Base-by-base conservation (phyloP, 345 rosid species). In the Dipteronia dyeriana region DNA sequence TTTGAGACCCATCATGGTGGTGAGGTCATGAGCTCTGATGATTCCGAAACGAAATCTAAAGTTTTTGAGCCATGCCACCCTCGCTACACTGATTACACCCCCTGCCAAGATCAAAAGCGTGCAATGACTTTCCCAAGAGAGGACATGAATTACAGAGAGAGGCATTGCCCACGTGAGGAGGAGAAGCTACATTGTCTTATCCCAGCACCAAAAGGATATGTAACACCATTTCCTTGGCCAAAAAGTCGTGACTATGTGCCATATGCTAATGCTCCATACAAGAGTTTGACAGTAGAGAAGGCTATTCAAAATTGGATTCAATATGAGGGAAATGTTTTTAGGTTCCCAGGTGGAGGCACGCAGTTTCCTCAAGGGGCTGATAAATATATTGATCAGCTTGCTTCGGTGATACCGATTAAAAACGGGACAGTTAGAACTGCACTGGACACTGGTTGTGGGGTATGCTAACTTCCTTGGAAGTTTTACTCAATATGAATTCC, bases 221-320 rank as follows among this genome's bases (percentile, higher is more conserved):
- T 94, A 2, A 94, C 97, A 12, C 99, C 99, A 3, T 97, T 97
- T 79, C 87, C 96, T 19, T 97, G 99, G 99, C 99, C 99, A 1
- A 97, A 94, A 89, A 97, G 99, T 80, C 90, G 99, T 63, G 98
- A 97, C 22, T 97, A 92, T 31, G 99, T 97, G 12, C 99, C 98
- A 26, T 97, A 83, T 84, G 99, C 97, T 34, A 97, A 97, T 88
- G 99, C 99, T 0, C 99, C 99, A 2, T 94, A 94, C 66, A 97
- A 97, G 85, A 92, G 95, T 78, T 91, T 97, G 87, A 97, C 99
- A 0, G 98, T 97, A 71, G 98, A 97, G 87, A 97, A 97, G 85
- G 99, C 99, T 70, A 92, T 94, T 77, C 99, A 97, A 89, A 97
- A 97, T 66, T 97, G 99, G 99, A 90, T 97, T 78, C 98, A 97